phyloP scores from a whole-genome alignment of 106 monocot genomes.

The Posidonia australis region DNA sequence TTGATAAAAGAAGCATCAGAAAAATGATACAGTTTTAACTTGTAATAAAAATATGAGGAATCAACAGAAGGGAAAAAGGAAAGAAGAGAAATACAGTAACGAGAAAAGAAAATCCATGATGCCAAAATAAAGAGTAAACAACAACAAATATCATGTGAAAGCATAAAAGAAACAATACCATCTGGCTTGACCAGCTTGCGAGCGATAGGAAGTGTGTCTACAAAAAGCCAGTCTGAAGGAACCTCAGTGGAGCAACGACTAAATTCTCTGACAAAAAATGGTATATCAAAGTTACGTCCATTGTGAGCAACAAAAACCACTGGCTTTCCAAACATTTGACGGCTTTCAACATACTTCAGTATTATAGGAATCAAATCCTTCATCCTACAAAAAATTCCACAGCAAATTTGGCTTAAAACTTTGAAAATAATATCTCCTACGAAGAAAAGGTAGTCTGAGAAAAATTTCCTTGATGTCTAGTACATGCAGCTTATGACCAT shows the following conservation, averaged over 20 bases:
- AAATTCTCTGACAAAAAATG: constrained; percentile 77
- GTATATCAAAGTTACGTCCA: constrained; percentile 74
- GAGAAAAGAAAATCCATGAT: neutral
- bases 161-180: constrained; percentile 30
- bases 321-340: constrained; percentile 51
- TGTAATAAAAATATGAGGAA: too few species aligned
- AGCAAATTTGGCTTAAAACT: neutral
- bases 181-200: constrained; percentile 49
- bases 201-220: constrained; percentile 79
- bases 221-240: constrained; percentile 69
- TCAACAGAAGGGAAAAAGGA: too few species aligned
- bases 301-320: constrained; percentile 77
- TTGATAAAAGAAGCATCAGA: too few species aligned
- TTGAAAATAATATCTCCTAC: too few species aligned
- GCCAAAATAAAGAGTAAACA: neutral
- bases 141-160: neutral
- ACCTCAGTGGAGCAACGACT: constrained; percentile 45
- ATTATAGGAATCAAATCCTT: constrained; percentile 68
- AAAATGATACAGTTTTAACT: too few species aligned
- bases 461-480: too few species aligned
- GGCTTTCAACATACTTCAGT: constrained; percentile 52
- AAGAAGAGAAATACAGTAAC: too few species aligned
- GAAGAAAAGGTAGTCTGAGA: too few species aligned
- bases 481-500: too few species aligned
- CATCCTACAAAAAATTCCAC: constrained; percentile 33